These are phyloP conservation scores for Xylaria cubensis DNA, from an alignment of 495 filamentous ascomycete genomes.

Conservation along the genomic window DNA sequence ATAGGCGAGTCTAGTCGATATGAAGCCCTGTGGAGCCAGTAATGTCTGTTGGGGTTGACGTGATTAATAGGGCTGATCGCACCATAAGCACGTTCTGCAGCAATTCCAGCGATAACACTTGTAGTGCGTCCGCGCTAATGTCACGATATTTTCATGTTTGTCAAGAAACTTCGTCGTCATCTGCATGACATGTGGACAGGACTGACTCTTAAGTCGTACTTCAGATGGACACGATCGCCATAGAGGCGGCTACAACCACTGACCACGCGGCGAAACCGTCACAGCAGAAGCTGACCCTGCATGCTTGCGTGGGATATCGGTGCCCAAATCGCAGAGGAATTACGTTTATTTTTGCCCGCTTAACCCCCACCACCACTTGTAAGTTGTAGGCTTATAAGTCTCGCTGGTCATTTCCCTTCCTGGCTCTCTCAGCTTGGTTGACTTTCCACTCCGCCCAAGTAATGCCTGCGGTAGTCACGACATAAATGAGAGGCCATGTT, in stretches of 20 bases:
- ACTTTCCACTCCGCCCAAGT: constrained; percentile 35
- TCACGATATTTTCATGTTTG: background rate
- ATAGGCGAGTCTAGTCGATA: constrained; percentile 32
- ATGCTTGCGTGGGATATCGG: constrained; percentile 13
- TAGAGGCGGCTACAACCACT: background rate
- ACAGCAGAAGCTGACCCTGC: constrained; percentile 1
- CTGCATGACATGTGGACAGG: constrained; percentile 3
- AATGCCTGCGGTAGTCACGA: constrained; percentile 20
- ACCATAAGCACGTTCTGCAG: constrained; percentile 31
- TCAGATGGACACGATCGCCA: background rate
- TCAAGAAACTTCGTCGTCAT: constrained; percentile 9
- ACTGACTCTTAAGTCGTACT: background rate
- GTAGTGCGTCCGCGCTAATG: background rate
- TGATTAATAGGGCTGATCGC: constrained; percentile 42
- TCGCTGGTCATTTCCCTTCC: background rate
- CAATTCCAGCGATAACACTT: constrained; percentile 15
- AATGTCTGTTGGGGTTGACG: constrained; percentile 38
- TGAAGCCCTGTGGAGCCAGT: constrained; percentile 41
- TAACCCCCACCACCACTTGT: background rate
- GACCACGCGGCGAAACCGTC: constrained; percentile 3
- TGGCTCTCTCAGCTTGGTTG: constrained; percentile 3
- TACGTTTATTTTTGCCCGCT: constrained; percentile 22
- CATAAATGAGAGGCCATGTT: constrained; percentile 27
- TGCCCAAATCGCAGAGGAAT: constrained; percentile 5
- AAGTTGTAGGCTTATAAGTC: background rate